These are phyloP conservation scores for Mayamaea pseudoterrestris DNA, from an alignment of 108 stramenopile species.

Conservation along the genomic window DNA sequence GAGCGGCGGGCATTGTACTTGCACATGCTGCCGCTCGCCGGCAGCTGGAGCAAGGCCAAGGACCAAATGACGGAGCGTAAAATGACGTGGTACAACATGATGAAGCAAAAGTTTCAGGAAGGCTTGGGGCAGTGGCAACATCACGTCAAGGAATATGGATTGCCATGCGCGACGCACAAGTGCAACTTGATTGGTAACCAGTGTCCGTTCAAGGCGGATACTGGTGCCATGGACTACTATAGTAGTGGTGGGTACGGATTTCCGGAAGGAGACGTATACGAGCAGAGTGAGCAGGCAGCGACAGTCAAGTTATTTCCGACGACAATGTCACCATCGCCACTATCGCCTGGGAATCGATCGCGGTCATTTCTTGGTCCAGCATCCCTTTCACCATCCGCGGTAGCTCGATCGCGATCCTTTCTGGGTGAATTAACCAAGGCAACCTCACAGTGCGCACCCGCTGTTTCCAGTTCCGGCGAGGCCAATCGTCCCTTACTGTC, in stretches of 20 bases:
- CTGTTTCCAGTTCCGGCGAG: no score
- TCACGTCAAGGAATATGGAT: slow-evolving; percentile 16
- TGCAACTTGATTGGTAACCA: slow-evolving; percentile 23
- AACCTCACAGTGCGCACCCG: no score
- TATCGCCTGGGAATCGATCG: no score
- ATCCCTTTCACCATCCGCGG: no score
- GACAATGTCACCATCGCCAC: no score
- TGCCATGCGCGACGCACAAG: slow-evolving; percentile 11
- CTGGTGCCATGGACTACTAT: slow-evolving; percentile 17
- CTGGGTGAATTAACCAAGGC: background rate
- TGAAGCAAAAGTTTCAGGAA: slow-evolving; percentile 25
- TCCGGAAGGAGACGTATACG: slow-evolving; percentile 4
- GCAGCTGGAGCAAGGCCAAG: slow-evolving; percentile 8
- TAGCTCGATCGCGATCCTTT: no score
- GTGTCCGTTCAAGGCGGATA: slow-evolving; percentile 22
- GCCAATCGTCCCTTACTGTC: no score
- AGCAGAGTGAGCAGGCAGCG: background rate
- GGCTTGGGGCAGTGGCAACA: slow-evolving; percentile 5
- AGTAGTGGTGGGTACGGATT: slow-evolving; percentile 13
- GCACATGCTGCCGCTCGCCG: slow-evolving; percentile 12
- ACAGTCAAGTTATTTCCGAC: no score
- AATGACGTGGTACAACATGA: slow-evolving; percentile 19
- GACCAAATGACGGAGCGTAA: slow-evolving; percentile 19
- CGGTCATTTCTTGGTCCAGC: no score
- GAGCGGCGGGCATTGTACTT: slow-evolving; percentile 30